Percentiles rank a stretch among this genome's conserved stretches.
phyloP scores from a whole-genome alignment of 371 early-diverging fungal species.

The Thermomucor indicae-seudaticae region DNA sequence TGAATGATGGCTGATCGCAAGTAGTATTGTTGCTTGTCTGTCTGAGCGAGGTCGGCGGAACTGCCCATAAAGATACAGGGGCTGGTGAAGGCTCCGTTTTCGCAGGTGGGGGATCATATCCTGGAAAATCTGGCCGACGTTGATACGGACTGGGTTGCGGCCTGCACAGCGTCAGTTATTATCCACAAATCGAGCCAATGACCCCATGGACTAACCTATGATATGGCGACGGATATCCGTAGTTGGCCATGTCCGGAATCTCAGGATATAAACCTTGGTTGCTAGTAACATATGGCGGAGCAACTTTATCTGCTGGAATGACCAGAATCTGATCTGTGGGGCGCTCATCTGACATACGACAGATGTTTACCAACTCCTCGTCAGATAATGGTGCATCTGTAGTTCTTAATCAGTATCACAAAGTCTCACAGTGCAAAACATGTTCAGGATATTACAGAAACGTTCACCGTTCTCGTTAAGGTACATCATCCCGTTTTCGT shows the following conservation, averaged over 20 bases:
- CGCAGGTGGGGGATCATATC: constrained; percentile 3
- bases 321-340: constrained; percentile 38
- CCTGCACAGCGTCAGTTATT: not conserved
- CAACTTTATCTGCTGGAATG: constrained; percentile 15
- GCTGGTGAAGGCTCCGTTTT: constrained; percentile 1
- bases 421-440: too few species aligned
- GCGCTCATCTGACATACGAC: constrained; percentile 37
- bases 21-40: not conserved
- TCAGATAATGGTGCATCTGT: constrained; percentile 33
- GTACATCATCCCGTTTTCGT: constrained; percentile 31
- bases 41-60: constrained; percentile 1
- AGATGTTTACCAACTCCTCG: constrained; percentile 33
- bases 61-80: constrained; percentile 9
- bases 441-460: constrained; percentile 6
- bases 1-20: not conserved
- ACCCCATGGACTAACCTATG: too few species aligned
- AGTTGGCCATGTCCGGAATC: not conserved
- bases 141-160: constrained; percentile 2
- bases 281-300: constrained; percentile 8
- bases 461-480: constrained; percentile 27
- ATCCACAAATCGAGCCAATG: too few species aligned
- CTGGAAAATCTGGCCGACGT: not conserved
- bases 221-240: not conserved
- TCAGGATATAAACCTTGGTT: constrained; percentile 7
- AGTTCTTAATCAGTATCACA: not conserved